Evolutionary conservation across 176 grass and related monocot genomes (phyloP).

Genomic region (Hsuehochloa calcarea): DNA sequence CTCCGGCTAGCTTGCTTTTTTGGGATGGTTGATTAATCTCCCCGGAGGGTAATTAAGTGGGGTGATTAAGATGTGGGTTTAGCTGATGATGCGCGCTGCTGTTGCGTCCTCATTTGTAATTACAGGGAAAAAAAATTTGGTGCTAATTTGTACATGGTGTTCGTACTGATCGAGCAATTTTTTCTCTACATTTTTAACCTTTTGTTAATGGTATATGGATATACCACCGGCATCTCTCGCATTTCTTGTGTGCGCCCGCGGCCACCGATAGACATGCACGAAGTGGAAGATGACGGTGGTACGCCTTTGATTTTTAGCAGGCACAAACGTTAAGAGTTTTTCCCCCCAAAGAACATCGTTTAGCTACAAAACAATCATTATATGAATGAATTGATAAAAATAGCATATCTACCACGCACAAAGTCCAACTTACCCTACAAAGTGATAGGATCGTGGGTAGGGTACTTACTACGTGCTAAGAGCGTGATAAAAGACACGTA

Average conservation of each 20-base stretch:
- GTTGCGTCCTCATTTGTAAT: conserved; percentile 16
- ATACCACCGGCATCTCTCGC: too few relatives aligned
- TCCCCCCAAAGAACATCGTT: too few relatives aligned
- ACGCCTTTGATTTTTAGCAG: too few relatives aligned
- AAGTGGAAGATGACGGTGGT: neutral
- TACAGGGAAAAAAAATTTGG: conserved; percentile 17
- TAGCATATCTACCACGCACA: too few relatives aligned
- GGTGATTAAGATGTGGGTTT: neutral
- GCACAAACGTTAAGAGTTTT: too few relatives aligned
- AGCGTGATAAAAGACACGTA: too few relatives aligned
- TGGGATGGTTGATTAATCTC: neutral
- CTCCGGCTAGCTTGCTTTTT: conserved; percentile 29
- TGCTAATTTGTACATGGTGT: conserved; percentile 27
- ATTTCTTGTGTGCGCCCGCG: neutral
- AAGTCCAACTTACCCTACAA: too few relatives aligned
- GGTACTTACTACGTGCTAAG: too few relatives aligned
- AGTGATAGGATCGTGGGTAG: too few relatives aligned
- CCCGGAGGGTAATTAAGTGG: neutral
- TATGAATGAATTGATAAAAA: too few relatives aligned
- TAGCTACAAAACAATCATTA: too few relatives aligned
- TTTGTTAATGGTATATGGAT: neutral
- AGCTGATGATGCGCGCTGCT: neutral
- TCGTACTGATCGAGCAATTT: neutral
- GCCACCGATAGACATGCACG: too few relatives aligned
- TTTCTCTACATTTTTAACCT: neutral